phyloP scores from a whole-genome alignment of 139 green algal genomes.

The Chara braunii region DNA sequence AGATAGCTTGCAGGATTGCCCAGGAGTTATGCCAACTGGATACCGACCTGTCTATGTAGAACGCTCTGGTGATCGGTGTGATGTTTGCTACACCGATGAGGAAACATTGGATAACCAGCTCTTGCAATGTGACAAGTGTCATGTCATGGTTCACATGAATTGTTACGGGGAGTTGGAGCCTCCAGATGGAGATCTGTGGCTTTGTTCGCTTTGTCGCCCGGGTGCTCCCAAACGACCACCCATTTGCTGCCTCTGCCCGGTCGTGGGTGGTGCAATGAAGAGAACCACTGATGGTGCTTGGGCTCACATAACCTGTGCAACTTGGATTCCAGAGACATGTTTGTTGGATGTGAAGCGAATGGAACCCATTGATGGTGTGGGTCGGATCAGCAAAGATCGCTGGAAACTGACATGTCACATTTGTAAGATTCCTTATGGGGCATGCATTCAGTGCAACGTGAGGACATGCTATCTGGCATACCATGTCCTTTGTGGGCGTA shows the following conservation, averaged over 20 bases:
- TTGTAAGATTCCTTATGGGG: slow-evolving; percentile 63
- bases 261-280: slow-evolving; percentile 36
- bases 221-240: not conserved
- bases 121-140: slow-evolving; percentile 72
- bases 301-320: slow-evolving; percentile 32
- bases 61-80: slow-evolving; percentile 6
- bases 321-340: slow-evolving; percentile 28
- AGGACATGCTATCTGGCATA: slow-evolving; percentile 59
- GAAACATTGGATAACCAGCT: slow-evolving; percentile 34
- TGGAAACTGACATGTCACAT: slow-evolving; percentile 51
- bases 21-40: not conserved
- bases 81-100: slow-evolving; percentile 15
- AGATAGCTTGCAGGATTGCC: too few relatives aligned
- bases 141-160: slow-evolving; percentile 48
- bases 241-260: slow-evolving; percentile 35
- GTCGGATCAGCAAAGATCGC: not conserved
- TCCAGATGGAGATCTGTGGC: slow-evolving; percentile 30
- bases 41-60: not conserved
- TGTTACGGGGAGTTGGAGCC: slow-evolving; percentile 39
- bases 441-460: slow-evolving; percentile 64
- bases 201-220: slow-evolving; percentile 19
- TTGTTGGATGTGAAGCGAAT: not conserved
- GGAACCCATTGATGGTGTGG: not conserved
- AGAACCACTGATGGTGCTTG: slow-evolving; percentile 20
- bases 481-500: slow-evolving; percentile 66